These are phyloP conservation scores for Quercus ilex DNA, from an alignment of 306 rosid species.

Conservation along the genomic window DNA sequence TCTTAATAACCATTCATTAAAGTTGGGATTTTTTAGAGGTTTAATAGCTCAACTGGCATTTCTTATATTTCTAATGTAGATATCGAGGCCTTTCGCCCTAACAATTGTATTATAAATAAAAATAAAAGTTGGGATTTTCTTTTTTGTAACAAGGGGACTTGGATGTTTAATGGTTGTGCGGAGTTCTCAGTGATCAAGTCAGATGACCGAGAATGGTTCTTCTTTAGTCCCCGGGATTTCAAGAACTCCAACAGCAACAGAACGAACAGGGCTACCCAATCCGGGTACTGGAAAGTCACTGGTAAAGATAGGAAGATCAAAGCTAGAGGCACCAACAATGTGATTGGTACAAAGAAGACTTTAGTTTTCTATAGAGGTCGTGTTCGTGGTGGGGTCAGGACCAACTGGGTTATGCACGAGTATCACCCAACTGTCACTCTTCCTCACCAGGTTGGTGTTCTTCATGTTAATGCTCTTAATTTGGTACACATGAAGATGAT, in stretches of 20 bases:
- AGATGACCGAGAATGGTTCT: slow-evolving; percentile 57
- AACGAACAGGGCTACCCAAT: slow-evolving; percentile 33
- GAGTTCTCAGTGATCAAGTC: slow-evolving; percentile 29
- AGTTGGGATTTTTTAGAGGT: too few species aligned
- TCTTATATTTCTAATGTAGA: too few species aligned
- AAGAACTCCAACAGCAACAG: slow-evolving; percentile 33
- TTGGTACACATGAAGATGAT: background rate
- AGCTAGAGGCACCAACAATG: slow-evolving; percentile 1
- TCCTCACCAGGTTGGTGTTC: slow-evolving; percentile 34
- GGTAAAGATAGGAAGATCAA: slow-evolving; percentile 36
- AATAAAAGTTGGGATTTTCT: background rate
- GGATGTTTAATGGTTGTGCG: background rate
- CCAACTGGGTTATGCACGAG: slow-evolving; percentile 70
- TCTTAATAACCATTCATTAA: background rate
- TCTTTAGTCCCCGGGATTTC: slow-evolving; percentile 37
- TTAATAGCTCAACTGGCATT: too few species aligned
- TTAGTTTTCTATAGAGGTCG: slow-evolving; percentile 46
- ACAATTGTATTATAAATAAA: too few species aligned
- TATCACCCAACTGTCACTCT: slow-evolving; percentile 24
- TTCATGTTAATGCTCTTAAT: background rate
- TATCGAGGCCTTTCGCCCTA: too few species aligned
- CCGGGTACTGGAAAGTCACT: slow-evolving; percentile 72
- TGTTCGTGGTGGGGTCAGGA: slow-evolving; percentile 18
- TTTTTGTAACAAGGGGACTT: background rate
- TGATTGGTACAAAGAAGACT: slow-evolving; percentile 61